Evolutionary conservation across 108 stramenopile genomes (phyloP).

Genomic region (Nannochloropsis salina): DNA sequence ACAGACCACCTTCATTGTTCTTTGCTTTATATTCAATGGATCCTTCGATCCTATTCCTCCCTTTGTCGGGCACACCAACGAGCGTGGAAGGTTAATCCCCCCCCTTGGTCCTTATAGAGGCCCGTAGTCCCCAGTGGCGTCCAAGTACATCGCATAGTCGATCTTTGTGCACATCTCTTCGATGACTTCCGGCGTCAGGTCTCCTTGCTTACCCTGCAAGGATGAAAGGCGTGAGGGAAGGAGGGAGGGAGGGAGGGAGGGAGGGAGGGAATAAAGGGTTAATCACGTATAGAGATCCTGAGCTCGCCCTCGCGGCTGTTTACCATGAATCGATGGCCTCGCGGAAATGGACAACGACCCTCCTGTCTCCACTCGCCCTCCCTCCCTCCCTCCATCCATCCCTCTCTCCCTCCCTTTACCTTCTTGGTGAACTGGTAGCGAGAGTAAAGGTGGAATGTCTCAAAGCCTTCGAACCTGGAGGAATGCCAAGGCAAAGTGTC

Average conservation of each 20-base stretch:
- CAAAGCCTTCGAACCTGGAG: constrained; percentile 4
- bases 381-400: neutral
- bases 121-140: neutral
- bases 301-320: too few relatives aligned
- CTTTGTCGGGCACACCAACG: too few relatives aligned
- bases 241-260: constrained; percentile 2
- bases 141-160: neutral
- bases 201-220: neutral
- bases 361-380: too few relatives aligned
- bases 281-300: too few relatives aligned
- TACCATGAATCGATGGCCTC: too few relatives aligned
- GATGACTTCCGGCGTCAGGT: neutral
- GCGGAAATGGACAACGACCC: too few relatives aligned
- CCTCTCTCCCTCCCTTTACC: neutral
- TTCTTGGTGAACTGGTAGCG: constrained; percentile 3
- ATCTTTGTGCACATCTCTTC: neutral
- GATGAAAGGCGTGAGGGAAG: too few relatives aligned
- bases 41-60: too few relatives aligned
- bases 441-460: neutral
- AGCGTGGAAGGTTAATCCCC: neutral
- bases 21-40: too few relatives aligned
- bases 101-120: neutral
- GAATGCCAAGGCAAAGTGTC: too few relatives aligned
- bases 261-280: neutral
- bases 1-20: too few relatives aligned